Percentiles rank a stretch among this genome's conserved stretches.
Evolutionary conservation across 352 stramenopile genomes (phyloP).

Genomic region (Pythium biforme): DNA sequence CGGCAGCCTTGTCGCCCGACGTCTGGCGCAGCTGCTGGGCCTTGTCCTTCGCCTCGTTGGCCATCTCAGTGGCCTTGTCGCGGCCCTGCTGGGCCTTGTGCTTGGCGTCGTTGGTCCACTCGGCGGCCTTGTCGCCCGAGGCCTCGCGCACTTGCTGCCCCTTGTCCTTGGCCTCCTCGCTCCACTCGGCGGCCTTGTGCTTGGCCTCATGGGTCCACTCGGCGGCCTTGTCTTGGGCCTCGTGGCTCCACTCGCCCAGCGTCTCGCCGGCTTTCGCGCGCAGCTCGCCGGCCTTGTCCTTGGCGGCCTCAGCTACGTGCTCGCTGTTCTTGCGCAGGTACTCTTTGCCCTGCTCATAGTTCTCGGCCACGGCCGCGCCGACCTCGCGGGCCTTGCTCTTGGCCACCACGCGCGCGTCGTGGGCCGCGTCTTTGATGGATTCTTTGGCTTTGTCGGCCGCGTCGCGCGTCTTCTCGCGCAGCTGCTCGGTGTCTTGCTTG

Average conservation of each 20-base stretch:
- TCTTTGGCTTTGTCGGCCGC: conserved; percentile 22
- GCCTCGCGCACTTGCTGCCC: conserved; percentile 44
- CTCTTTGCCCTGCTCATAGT: conserved; percentile 44
- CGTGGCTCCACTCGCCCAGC: too few species aligned
- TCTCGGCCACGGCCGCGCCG: conserved; percentile 35
- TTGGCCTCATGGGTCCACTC: conserved; percentile 3
- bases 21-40: conserved; percentile 45
- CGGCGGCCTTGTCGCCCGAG: conserved; percentile 29
- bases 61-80: conserved; percentile 2
- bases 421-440: conserved; percentile 20
- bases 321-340: too few species aligned
- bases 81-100: not conserved
- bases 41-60: too few species aligned
- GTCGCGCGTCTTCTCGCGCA: conserved; percentile 25
- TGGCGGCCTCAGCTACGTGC: too few species aligned
- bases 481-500: conserved; percentile 19
- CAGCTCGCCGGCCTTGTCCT: too few species aligned
- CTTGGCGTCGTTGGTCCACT: conserved; percentile 3
- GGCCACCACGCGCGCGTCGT: conserved; percentile 27
- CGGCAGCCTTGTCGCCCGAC: conserved; percentile 29
- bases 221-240: conserved; percentile 33
- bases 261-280: too few species aligned
- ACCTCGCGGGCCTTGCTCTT: conserved; percentile 33
- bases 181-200: not conserved
- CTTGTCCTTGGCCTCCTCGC: conserved; percentile 25